phyloP scores from a whole-genome alignment of 2,329 filamentous ascomycete genomes.

The Chaetomiaceae sp. region DNA sequence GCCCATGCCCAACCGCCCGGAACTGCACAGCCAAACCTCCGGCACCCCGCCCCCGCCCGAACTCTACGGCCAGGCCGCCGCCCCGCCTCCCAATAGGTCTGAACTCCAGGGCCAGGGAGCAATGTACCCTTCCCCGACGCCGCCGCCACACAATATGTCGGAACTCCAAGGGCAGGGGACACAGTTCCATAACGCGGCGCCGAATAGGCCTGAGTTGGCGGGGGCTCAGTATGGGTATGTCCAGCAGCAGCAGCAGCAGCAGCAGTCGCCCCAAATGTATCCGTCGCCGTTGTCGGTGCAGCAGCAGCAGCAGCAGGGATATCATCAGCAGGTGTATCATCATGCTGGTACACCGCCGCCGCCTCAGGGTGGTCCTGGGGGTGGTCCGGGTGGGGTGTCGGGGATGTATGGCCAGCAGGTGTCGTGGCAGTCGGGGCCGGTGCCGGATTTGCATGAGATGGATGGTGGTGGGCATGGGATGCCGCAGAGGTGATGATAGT shows the following conservation, averaged over 20 bases:
- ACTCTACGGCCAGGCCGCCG: slow-evolving; percentile 17
- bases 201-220: slow-evolving; percentile 16
- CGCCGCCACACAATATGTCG: too few relatives aligned
- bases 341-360: slow-evolving; percentile 1
- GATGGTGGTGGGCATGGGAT: slow-evolving; percentile 13
- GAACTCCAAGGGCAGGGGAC: slow-evolving; percentile 21
- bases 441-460: slow-evolving; percentile 34
- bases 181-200: slow-evolving; percentile 14
- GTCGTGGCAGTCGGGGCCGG: slow-evolving; percentile 36
- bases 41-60: slow-evolving; percentile 14
- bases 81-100: slow-evolving; percentile 11
- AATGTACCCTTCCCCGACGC: neutral
- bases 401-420: slow-evolving; percentile 17
- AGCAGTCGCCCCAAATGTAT: slow-evolving; percentile 7
- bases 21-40: slow-evolving; percentile 23
- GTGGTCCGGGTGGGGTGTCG: too few relatives aligned
- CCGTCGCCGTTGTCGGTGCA: too few relatives aligned
- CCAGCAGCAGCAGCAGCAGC: neutral
- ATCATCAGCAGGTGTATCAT: slow-evolving; percentile 8
- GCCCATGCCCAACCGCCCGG: slow-evolving; percentile 15
- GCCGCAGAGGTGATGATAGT: slow-evolving; percentile 6
- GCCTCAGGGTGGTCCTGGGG: neutral
- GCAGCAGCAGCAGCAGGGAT: neutral
- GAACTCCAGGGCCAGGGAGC: slow-evolving; percentile 20
- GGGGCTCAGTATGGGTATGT: neutral